Conservation (phyloP, 139 green algal genomes). For the Haematococcus sp. region DNA sequence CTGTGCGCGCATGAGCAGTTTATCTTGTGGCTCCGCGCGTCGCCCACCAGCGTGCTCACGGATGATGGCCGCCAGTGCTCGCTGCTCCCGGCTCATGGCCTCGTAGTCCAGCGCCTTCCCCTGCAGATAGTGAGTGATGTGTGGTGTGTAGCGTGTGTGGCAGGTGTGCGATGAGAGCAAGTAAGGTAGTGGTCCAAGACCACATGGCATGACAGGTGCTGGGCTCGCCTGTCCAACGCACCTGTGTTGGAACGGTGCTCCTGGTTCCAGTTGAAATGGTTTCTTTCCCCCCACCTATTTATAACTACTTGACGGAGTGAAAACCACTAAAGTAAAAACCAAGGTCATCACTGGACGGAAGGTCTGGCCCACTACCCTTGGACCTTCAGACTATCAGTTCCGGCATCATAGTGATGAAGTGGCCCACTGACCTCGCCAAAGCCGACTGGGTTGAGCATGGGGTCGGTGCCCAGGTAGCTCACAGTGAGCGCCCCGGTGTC, state of each 20-base stretch:
- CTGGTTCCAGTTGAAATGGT: too few relatives aligned
- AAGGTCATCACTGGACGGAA: too few relatives aligned
- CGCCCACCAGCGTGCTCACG: constrained; percentile 33
- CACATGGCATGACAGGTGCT: not conserved
- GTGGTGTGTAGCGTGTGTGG: not conserved
- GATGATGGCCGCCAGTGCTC: constrained; percentile 48
- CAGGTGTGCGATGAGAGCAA: not conserved
- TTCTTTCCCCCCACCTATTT: too few relatives aligned
- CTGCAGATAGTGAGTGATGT: constrained; percentile 17
- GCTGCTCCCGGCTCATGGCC: constrained; percentile 64
- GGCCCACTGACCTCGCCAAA: constrained; percentile 34
- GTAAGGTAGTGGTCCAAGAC: not conserved
- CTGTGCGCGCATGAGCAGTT: constrained; percentile 52
- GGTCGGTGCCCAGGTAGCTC: constrained; percentile 61
- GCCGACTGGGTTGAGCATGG: constrained; percentile 40
- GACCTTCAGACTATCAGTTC: too few relatives aligned
- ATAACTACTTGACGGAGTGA: too few relatives aligned
- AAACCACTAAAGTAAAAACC: too few relatives aligned
- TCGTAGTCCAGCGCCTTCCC: constrained; percentile 64
- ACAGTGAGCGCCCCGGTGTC: constrained; percentile 46
- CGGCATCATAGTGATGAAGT: too few relatives aligned
- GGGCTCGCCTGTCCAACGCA: too few relatives aligned
- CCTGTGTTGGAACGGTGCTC: too few relatives aligned
- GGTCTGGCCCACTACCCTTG: too few relatives aligned
- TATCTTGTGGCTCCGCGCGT: constrained; percentile 20